Percentiles rank a stretch among this genome's conserved stretches.
phyloP scores from a whole-genome alignment of 2,329 filamentous ascomycete genomes.

The Pestalotiopsis sp. region DNA sequence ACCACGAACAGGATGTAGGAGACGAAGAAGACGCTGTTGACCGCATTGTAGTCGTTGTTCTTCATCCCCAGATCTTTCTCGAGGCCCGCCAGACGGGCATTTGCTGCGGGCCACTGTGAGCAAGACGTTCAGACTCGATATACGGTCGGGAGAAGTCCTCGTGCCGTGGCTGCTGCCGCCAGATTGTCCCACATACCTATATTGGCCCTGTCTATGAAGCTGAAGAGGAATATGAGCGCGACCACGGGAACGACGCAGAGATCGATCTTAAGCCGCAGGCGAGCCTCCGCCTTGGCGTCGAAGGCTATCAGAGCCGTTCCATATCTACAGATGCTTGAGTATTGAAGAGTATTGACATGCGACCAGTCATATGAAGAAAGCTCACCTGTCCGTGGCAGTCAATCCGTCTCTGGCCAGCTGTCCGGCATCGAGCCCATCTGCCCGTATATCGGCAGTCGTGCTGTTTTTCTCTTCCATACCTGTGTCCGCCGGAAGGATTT shows the following conservation, averaged over 20 bases:
- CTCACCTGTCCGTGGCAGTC: constrained; percentile 48
- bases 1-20: constrained; percentile 76
- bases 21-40: constrained; percentile 72
- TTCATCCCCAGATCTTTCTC: constrained; percentile 61
- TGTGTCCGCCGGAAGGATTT: background rate
- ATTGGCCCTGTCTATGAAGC: constrained; percentile 72
- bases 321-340: constrained; percentile 35
- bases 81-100: constrained; percentile 67
- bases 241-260: constrained; percentile 65
- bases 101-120: constrained; percentile 47
- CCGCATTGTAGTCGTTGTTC: constrained; percentile 69
- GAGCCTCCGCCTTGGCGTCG: constrained; percentile 58
- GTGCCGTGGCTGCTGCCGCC: background rate
- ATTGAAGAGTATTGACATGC: background rate
- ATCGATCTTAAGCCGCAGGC: constrained; percentile 64
- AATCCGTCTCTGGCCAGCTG: constrained; percentile 31
- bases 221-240: constrained; percentile 68
- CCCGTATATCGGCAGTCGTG: background rate
- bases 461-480: background rate
- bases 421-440: background rate
- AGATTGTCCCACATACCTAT: constrained; percentile 50
- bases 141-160: no score
- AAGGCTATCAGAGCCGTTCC: constrained; percentile 54
- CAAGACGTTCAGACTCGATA: background rate
- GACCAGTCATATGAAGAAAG: background rate